These are phyloP conservation scores for Ascoidea tarda DNA, from an alignment of 805 yeast genomes.

Conservation along the genomic window DNA sequence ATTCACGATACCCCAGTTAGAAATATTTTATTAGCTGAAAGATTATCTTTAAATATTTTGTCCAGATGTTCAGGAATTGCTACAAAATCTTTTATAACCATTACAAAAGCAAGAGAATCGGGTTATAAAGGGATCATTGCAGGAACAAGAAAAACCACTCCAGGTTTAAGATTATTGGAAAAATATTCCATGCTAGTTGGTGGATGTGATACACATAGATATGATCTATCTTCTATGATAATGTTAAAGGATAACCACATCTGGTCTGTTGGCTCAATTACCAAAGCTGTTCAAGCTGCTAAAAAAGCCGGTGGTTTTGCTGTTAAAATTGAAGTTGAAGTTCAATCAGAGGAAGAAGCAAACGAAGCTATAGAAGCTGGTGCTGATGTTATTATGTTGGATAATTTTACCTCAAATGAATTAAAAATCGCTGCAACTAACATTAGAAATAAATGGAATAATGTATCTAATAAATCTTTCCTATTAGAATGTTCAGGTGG, in stretches of 20 bases:
- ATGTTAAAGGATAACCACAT: slow-evolving; percentile 94
- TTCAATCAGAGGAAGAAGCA: slow-evolving; percentile 75
- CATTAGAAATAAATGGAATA: slow-evolving; percentile 43
- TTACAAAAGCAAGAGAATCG: slow-evolving; percentile 42
- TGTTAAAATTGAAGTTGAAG: slow-evolving; percentile 85
- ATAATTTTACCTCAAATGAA: slow-evolving; percentile 62
- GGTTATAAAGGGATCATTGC: slow-evolving; percentile 82
- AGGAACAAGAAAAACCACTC: slow-evolving; percentile 96
- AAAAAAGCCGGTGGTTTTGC: slow-evolving; percentile 78
- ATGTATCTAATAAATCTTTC: slow-evolving; percentile 27
- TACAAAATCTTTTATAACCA: slow-evolving; percentile 48
- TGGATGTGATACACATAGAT: slow-evolving; percentile 86
- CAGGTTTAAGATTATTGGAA: slow-evolving; percentile 79
- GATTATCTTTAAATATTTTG: slow-evolving; percentile 71
- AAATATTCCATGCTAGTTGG: slow-evolving; percentile 94
- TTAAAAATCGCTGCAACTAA: slow-evolving; percentile 49
- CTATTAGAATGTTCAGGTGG: slow-evolving; percentile 91
- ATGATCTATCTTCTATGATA: slow-evolving; percentile 85
- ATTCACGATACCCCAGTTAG: slow-evolving; percentile 65
- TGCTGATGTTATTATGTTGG: slow-evolving; percentile 92
- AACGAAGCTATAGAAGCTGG: slow-evolving; percentile 89
- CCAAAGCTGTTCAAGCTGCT: slow-evolving; percentile 68
- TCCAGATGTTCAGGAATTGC: slow-evolving; percentile 85
- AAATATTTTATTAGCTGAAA: slow-evolving; percentile 67
- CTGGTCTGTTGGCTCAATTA: slow-evolving; percentile 86